phyloP scores from a whole-genome alignment of 345 rosid genomes.

The Hibiscus tridactylites region DNA sequence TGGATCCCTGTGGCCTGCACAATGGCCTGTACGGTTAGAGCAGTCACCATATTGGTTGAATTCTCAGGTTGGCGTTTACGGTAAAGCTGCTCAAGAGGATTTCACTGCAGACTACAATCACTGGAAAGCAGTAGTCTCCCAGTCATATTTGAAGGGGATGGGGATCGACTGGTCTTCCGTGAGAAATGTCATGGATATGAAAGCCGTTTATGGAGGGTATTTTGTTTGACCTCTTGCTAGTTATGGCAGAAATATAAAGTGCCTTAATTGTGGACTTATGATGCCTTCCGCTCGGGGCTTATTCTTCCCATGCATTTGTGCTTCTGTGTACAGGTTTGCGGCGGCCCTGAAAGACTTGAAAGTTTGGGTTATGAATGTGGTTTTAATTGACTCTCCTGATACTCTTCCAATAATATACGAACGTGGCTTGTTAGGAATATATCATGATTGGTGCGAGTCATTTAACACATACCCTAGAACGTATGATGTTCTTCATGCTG shows the following conservation, averaged over 20 bases:
- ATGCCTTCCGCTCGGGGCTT: neutral
- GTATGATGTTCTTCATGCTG: slow-evolving; percentile 80
- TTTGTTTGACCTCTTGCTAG: neutral
- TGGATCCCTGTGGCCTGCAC: slow-evolving; percentile 66
- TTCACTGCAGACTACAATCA: slow-evolving; percentile 52
- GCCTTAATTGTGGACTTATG: neutral
- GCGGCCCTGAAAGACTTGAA: slow-evolving; percentile 66
- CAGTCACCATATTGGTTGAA: slow-evolving; percentile 67
- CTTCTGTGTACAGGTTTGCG: slow-evolving; percentile 46
- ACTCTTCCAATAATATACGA: slow-evolving; percentile 82
- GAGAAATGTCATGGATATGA: slow-evolving; percentile 93
- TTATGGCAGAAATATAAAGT: neutral
- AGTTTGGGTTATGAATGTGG: slow-evolving; percentile 84
- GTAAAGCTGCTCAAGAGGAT: slow-evolving; percentile 62
- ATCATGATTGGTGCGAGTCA: slow-evolving; percentile 92
- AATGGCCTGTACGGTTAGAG: slow-evolving; percentile 63
- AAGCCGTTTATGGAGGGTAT: slow-evolving; percentile 89
- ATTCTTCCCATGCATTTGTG: slow-evolving; percentile 1
- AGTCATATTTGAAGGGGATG: slow-evolving; percentile 49
- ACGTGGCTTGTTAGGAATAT: slow-evolving; percentile 85
- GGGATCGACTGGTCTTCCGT: slow-evolving; percentile 59
- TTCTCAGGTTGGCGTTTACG: slow-evolving; percentile 52
- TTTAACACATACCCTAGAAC: slow-evolving; percentile 87
- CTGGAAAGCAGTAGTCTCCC: slow-evolving; percentile 58
- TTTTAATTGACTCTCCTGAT: slow-evolving; percentile 63